Percentiles rank a stretch among this genome's conserved stretches.
phyloP scores from a whole-genome alignment of 2,329 filamentous ascomycete species.

The Paecilomyces niveus region DNA sequence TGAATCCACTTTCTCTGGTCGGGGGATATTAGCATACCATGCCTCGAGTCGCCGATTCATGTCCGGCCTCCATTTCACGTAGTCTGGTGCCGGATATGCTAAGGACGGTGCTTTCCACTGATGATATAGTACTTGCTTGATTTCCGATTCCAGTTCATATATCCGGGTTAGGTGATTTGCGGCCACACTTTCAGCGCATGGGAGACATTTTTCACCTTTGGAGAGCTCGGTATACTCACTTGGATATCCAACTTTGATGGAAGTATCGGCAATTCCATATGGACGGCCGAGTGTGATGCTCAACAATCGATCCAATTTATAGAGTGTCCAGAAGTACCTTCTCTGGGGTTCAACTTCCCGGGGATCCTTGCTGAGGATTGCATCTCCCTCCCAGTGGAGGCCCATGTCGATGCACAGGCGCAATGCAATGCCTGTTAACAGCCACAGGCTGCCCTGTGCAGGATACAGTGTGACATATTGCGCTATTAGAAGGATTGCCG shows the following conservation, averaged over 20 bases:
- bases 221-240: slow-evolving; percentile 21
- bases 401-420: slow-evolving; percentile 26
- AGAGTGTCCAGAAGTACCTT: slow-evolving; percentile 6
- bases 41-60: slow-evolving; percentile 22
- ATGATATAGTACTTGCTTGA: slow-evolving; percentile 25
- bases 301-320: slow-evolving; percentile 3
- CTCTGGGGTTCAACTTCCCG: slow-evolving; percentile 17
- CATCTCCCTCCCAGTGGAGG: slow-evolving; percentile 24
- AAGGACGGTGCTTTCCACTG: slow-evolving; percentile 16
- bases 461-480: slow-evolving; percentile 26
- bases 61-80: slow-evolving; percentile 19
- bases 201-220: slow-evolving; percentile 13
- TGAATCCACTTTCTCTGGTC: slow-evolving; percentile 15
- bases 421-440: slow-evolving; percentile 26
- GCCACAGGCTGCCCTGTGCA: slow-evolving; percentile 26
- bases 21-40: slow-evolving; percentile 23
- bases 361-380: slow-evolving; percentile 13
- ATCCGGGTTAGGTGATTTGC: slow-evolving; percentile 23
- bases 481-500: slow-evolving; percentile 21
- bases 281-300: slow-evolving; percentile 3
- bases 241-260: slow-evolving; percentile 16
- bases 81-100: slow-evolving; percentile 22
- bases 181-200: slow-evolving; percentile 1
- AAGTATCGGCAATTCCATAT: slow-evolving; percentile 2
- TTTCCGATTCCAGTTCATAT: slow-evolving; percentile 26